Evolutionary conservation across 306 rosid species (phyloP).

Genomic region (Acacia confusa): DNA sequence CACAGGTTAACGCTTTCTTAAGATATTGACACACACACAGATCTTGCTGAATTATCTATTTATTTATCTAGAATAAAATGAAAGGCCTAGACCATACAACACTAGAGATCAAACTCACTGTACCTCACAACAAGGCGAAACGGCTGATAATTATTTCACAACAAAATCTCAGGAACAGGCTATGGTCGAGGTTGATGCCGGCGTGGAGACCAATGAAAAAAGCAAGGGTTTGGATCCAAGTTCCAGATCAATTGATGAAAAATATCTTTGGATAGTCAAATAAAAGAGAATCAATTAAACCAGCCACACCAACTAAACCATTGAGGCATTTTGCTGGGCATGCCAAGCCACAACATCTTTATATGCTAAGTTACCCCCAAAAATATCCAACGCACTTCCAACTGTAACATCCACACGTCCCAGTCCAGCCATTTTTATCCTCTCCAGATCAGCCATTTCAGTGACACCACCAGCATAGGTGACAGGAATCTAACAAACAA

Average conservation of each 20-base stretch:
- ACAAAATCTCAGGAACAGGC: neutral
- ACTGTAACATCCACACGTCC: slow-evolving; percentile 77
- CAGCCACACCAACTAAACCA: slow-evolving; percentile 37
- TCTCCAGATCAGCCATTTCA: slow-evolving; percentile 76
- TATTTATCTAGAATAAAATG: neutral
- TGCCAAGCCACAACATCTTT: slow-evolving; percentile 83
- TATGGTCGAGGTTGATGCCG: neutral
- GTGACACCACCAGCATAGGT: slow-evolving; percentile 96
- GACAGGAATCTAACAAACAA: slow-evolving; percentile 69
- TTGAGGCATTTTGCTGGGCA: slow-evolving; percentile 46
- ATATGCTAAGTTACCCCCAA: slow-evolving; percentile 70
- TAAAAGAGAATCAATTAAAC: neutral
- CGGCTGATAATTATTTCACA: neutral
- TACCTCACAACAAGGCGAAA: neutral
- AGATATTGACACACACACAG: neutral
- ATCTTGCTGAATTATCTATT: neutral
- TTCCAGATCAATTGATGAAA: neutral
- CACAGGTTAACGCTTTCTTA: neutral
- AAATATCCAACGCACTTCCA: slow-evolving; percentile 89
- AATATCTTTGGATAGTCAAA: neutral
- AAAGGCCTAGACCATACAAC: neutral
- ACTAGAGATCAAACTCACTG: neutral
- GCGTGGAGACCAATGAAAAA: neutral
- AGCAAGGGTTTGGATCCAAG: neutral
- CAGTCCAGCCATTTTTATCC: slow-evolving; percentile 71